These are phyloP conservation scores for Kwoniella sp. DNA, from an alignment of 768 basidiomycete species.

Conservation along the genomic window DNA sequence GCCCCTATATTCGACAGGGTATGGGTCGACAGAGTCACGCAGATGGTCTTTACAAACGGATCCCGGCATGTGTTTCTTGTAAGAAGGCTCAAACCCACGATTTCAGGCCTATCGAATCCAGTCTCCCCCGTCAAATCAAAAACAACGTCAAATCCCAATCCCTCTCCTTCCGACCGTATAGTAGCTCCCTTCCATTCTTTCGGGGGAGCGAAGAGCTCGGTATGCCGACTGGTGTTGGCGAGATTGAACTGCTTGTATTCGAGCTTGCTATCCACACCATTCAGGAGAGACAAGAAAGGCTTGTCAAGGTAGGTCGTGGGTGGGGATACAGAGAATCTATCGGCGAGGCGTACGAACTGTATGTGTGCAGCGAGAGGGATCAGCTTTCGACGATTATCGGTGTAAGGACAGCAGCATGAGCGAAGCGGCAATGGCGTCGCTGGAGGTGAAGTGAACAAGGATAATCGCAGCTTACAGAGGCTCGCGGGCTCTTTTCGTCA, in stretches of 20 bases:
- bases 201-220: conserved; percentile 41
- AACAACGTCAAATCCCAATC: conserved; percentile 48
- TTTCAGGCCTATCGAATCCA: conserved; percentile 50
- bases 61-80: not conserved
- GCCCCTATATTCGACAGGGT: no score
- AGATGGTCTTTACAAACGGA: not conserved
- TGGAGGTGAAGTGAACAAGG: no score
- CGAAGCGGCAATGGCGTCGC: no score
- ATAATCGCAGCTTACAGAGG: conserved; percentile 22
- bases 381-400: conserved; percentile 4
- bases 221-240: conserved; percentile 26
- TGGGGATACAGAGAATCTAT: conserved; percentile 49
- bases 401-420: no score
- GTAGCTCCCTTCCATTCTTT: conserved; percentile 13
- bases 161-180: not conserved
- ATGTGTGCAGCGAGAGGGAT: not conserved
- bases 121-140: conserved; percentile 53
- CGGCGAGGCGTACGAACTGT: conserved; percentile 41
- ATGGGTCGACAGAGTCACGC: no score
- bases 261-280: conserved; percentile 14
- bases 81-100: conserved; percentile 31
- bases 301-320: conserved; percentile 53
- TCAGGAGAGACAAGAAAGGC: conserved; percentile 40
- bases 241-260: conserved; percentile 54
- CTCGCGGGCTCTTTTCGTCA: conserved; percentile 6